These are phyloP conservation scores for Phytophthora pisi DNA, from an alignment of 352 stramenopile genomes.

Conservation along the genomic window DNA sequence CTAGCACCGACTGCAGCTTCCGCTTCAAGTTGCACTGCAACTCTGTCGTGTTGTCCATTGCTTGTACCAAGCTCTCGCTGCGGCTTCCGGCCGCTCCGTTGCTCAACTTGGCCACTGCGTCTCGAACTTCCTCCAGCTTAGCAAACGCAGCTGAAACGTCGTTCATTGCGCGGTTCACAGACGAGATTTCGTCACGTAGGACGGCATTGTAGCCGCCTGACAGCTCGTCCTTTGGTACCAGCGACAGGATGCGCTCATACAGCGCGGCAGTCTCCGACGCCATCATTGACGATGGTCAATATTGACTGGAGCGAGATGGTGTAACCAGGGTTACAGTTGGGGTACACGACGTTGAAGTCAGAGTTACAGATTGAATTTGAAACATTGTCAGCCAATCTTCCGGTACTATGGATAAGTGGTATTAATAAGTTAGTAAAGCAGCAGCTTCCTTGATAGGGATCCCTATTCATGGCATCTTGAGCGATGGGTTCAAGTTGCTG, in stretches of 20 bases:
- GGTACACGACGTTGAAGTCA: background rate
- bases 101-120: constrained; percentile 13
- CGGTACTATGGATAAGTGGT: too few species aligned
- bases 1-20: background rate
- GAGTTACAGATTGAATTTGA: too few species aligned
- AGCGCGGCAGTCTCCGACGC: background rate
- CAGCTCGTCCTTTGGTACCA: constrained; percentile 13
- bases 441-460: too few species aligned
- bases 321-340: background rate
- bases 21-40: constrained; percentile 5
- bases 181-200: constrained; percentile 6
- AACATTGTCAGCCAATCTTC: too few species aligned
- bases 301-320: background rate
- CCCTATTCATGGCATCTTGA: too few species aligned
- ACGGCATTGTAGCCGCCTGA: constrained; percentile 11
- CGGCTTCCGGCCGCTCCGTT: background rate
- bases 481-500: too few species aligned
- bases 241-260: constrained; percentile 22
- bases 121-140: constrained; percentile 20
- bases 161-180: constrained; percentile 5
- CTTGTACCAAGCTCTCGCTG: constrained; percentile 5
- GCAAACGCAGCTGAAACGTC: constrained; percentile 10
- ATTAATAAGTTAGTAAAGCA: too few species aligned
- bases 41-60: background rate
- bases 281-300: background rate